Percentiles rank a stretch among this genome's conserved stretches.
These are phyloP conservation scores for Xylaria sp. DNA, from an alignment of 2,329 filamentous ascomycete genomes.

Conservation along the genomic window DNA sequence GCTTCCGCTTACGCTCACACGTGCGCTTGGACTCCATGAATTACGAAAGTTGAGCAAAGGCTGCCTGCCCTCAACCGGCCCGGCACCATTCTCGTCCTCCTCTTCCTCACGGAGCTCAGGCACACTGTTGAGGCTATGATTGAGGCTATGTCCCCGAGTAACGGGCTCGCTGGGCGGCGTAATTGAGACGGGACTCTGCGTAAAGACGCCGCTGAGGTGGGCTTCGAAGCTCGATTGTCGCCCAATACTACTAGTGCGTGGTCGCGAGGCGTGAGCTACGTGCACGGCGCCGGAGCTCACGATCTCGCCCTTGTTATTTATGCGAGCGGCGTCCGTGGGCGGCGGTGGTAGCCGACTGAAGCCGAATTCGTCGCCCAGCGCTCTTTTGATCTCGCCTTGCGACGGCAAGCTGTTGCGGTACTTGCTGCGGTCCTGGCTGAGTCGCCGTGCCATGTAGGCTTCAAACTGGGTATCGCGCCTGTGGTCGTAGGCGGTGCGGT, in stretches of 20 bases:
- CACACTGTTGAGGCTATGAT: conserved; percentile 29
- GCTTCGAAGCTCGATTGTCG: conserved; percentile 27
- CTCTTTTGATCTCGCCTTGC: conserved; percentile 28
- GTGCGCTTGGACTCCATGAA: conserved; percentile 5
- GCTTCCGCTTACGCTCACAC: background rate
- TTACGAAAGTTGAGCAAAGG: conserved; percentile 2
- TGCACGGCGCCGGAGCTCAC: conserved; percentile 21
- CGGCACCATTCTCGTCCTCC: conserved; percentile 9
- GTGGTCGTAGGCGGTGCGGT: conserved; percentile 37
- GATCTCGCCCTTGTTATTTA: conserved; percentile 8
- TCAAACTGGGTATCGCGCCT: conserved; percentile 45
- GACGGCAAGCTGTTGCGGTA: conserved; percentile 7
- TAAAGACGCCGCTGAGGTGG: background rate
- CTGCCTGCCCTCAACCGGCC: conserved; percentile 10
- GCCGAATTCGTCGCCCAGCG: conserved; percentile 33
- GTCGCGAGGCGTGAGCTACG: conserved; percentile 16
- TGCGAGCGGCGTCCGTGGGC: background rate
- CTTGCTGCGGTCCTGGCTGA: conserved; percentile 23
- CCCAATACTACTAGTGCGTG: conserved; percentile 24
- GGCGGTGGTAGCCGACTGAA: conserved; percentile 16
- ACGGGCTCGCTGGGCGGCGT: conserved; percentile 13
- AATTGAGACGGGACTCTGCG: conserved; percentile 2
- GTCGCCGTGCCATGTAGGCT: conserved; percentile 37
- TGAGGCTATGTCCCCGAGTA: conserved; percentile 24
- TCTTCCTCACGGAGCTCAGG: conserved; percentile 30